Percentiles rank a stretch among this genome's conserved stretches.
Conservation (phyloP, 2,329 filamentous ascomycete genomes). For the Rutstroemia sp. region DNA sequence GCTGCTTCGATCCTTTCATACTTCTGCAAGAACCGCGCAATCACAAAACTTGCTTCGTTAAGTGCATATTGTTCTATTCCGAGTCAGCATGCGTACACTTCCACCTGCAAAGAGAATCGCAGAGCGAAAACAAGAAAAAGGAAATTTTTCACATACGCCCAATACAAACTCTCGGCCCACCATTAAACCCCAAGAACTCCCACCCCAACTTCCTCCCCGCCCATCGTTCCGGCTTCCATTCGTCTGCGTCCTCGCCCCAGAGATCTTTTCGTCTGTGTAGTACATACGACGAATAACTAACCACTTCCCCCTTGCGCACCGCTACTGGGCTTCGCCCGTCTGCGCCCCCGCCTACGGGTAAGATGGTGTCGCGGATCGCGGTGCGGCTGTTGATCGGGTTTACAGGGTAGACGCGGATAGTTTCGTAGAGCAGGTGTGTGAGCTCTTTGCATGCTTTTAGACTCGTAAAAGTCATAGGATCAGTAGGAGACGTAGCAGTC, state of each 20-base stretch:
- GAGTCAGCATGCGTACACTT: neutral
- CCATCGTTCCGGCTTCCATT: constrained; percentile 71
- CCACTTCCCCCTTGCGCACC: constrained; percentile 22
- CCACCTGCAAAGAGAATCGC: neutral
- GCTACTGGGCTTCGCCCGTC: constrained; percentile 26
- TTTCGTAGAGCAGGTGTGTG: constrained; percentile 20
- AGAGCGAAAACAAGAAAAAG: neutral
- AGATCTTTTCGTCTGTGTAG: constrained; percentile 42
- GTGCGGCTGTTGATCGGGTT: constrained; percentile 26
- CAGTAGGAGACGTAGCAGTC: constrained; percentile 9
- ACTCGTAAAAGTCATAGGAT: constrained; percentile 17
- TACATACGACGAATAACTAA: constrained; percentile 25
- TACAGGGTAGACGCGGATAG: constrained; percentile 27
- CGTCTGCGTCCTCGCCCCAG: constrained; percentile 64
- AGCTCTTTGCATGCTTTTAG: constrained; percentile 22
- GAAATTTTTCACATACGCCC: constrained; percentile 38
- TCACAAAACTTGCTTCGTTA: constrained; percentile 26
- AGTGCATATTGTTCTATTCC: constrained; percentile 27
- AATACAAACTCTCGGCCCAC: constrained; percentile 62
- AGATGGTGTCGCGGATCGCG: constrained; percentile 22
- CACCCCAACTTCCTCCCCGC: constrained; percentile 54
- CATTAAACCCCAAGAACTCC: constrained; percentile 70
- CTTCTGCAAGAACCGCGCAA: constrained; percentile 27
- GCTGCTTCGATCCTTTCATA: constrained; percentile 23
- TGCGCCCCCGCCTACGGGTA: constrained; percentile 29